Base-by-base conservation (phyloP, 176 grass and related monocot genomes). In the Melocanna baccifera region DNA sequence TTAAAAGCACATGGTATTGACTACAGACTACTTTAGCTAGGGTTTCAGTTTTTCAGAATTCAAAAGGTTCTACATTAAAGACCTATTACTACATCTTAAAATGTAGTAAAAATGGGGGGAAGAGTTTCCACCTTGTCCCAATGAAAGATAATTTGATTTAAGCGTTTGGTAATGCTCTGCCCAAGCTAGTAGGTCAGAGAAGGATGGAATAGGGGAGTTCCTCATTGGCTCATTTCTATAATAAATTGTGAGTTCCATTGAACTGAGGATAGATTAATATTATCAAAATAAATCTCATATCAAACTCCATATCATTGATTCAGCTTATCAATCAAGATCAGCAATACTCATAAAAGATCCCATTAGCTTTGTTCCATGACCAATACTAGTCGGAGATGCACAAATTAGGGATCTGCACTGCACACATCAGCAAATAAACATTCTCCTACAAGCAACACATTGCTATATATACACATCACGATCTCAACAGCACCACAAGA, bases 131-230 rank as follows among this genome's bases (percentile, higher is more conserved):
- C 39, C 19, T 69, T 80, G 39, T 36, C 32, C 41, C 19, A 46
- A 13, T 11, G n/a, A 51, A 81, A 67, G 18, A 48, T 23, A 74
- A 26, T 64, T 25, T 30, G n/a, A 62, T 32, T 55, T 12, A 28
- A 77, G 58, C 5, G 6, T 86, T 90, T 86, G n/a, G n/a, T n/a
- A n/a, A n/a, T 40, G 84, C 47, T 89, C 88, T 89, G 69, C n/a
- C n/a, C n/a, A n/a, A n/a, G 82, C 78, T 47, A 78, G 89, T 30
- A 99, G 86, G 75, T 48, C 82, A 53, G 97, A 94, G 51, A 99
- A 81, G 40, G 97, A 96, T 80, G 93, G 90, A 75, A 92, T 83
- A 42, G 93, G 90, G 77, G 72, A 86, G 65, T 78, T 87, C 83
- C 97, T 96, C 93, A 99, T 99, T 62, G n/a, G n/a, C n/a, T n/a